These are phyloP conservation scores for Biscogniauxia sp. DNA, from an alignment of 2,329 filamentous ascomycete species.

Conservation along the genomic window DNA sequence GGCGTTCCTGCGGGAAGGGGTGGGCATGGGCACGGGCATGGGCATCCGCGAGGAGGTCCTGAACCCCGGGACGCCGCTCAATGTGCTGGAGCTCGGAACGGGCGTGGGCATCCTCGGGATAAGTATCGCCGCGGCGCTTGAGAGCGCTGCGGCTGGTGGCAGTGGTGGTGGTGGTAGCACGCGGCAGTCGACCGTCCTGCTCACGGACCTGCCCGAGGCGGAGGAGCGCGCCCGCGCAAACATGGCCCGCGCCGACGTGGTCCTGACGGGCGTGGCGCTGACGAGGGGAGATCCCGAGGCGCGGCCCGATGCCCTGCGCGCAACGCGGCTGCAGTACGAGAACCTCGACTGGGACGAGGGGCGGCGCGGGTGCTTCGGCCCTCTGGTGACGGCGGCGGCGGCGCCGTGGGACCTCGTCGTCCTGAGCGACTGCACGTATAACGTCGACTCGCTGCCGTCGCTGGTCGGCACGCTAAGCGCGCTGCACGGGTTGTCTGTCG, in stretches of 20 bases:
- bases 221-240: conserved; percentile 49
- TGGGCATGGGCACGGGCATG: not conserved
- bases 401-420: conserved; percentile 52
- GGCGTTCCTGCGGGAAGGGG: conserved; percentile 30
- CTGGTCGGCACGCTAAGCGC: conserved; percentile 53
- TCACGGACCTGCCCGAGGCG: conserved; percentile 57
- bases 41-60: conserved; percentile 1
- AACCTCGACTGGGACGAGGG: conserved; percentile 58
- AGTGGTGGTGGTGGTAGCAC: too few relatives aligned
- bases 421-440: conserved; percentile 62
- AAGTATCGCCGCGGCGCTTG: conserved; percentile 41
- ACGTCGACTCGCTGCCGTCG: conserved; percentile 53
- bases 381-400: conserved; percentile 31
- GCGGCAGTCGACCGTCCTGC: conserved; percentile 35
- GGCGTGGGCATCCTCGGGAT: conserved; percentile 56
- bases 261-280: conserved; percentile 3
- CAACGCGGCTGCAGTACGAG: conserved; percentile 43
- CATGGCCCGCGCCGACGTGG: conserved; percentile 32
- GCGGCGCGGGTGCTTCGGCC: conserved; percentile 42
- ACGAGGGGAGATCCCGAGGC: too few relatives aligned
- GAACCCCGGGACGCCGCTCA: conserved; percentile 22
- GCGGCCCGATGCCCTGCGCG: too few relatives aligned
- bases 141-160: conserved; percentile 12
- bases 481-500: conserved; percentile 36
- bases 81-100: conserved; percentile 54